Conservation (phyloP, 2,329 filamentous ascomycete species). For the Beauveria sp. region DNA sequence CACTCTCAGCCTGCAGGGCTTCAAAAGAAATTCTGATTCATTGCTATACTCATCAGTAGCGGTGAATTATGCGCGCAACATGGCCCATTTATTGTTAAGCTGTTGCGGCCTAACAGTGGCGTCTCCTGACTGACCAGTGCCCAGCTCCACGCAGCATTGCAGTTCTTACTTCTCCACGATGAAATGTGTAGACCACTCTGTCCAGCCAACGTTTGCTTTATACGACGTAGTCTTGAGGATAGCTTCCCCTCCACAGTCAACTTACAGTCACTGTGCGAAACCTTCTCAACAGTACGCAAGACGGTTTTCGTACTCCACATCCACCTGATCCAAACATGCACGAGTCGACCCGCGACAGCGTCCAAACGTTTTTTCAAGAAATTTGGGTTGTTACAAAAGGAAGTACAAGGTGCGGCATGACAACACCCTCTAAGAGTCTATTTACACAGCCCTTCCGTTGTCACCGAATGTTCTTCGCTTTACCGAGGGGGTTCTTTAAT, state of each 20-base stretch:
- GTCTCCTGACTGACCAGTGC: neutral
- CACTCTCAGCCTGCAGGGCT: neutral
- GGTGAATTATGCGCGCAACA: conserved; percentile 1
- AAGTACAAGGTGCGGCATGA: conserved; percentile 29
- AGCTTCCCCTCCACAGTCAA: neutral
- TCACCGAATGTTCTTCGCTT: conserved; percentile 13
- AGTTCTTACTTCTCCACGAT: neutral
- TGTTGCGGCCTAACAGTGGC: conserved; percentile 1
- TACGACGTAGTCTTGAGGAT: neutral
- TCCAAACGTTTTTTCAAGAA: conserved; percentile 15
- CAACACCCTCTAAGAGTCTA: conserved; percentile 32
- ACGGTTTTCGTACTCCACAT: neutral
- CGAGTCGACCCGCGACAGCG: neutral
- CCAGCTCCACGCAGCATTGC: neutral
- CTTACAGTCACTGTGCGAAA: neutral
- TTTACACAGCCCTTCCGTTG: conserved; percentile 30
- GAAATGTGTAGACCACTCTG: neutral
- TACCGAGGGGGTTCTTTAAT: conserved; percentile 51
- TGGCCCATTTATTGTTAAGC: conserved; percentile 1
- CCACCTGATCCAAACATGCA: neutral
- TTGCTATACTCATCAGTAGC: neutral
- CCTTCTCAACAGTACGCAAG: neutral
- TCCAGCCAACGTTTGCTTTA: no score
- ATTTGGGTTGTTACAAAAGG: conserved; percentile 24
- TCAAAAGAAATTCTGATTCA: neutral